phyloP scores from a whole-genome alignment of 2,329 filamentous ascomycete genomes.

The Penicillium sp. region DNA sequence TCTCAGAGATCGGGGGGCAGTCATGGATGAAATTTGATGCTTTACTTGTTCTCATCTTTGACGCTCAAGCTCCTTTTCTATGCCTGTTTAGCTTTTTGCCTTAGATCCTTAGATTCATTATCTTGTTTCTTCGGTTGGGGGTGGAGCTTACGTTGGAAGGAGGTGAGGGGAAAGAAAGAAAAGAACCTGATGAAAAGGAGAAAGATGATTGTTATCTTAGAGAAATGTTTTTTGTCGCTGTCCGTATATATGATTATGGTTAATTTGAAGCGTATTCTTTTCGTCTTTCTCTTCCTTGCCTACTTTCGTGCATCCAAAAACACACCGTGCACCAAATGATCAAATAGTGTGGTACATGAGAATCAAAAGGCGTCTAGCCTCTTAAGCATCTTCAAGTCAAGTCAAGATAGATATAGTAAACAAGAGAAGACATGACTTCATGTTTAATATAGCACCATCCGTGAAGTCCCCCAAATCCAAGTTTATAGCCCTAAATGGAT shows the following conservation, averaged over 20 bases:
- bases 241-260: conserved; percentile 4
- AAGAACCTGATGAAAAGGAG: not conserved
- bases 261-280: conserved; percentile 7
- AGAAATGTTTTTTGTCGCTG: conserved; percentile 4
- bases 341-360: no score
- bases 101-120: not conserved
- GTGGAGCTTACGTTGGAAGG: not conserved
- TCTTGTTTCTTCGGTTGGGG: not conserved
- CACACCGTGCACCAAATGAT: not conserved
- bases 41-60: not conserved
- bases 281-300: not conserved
- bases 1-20: not conserved
- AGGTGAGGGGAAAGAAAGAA: not conserved
- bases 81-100: not conserved
- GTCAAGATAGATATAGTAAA: not conserved
- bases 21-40: not conserved
- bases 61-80: not conserved
- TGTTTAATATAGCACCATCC: no score
- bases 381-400: not conserved
- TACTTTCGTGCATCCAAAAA: not conserved
- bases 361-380: no score
- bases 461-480: not conserved
- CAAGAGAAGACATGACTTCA: not conserved
- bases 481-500: not conserved
- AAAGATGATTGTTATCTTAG: conserved; percentile 1